Percentiles rank a stretch among this genome's conserved stretches.
These are phyloP conservation scores for Glaciozyma antarctica DNA, from an alignment of 768 basidiomycete genomes.

Conservation along the genomic window DNA sequence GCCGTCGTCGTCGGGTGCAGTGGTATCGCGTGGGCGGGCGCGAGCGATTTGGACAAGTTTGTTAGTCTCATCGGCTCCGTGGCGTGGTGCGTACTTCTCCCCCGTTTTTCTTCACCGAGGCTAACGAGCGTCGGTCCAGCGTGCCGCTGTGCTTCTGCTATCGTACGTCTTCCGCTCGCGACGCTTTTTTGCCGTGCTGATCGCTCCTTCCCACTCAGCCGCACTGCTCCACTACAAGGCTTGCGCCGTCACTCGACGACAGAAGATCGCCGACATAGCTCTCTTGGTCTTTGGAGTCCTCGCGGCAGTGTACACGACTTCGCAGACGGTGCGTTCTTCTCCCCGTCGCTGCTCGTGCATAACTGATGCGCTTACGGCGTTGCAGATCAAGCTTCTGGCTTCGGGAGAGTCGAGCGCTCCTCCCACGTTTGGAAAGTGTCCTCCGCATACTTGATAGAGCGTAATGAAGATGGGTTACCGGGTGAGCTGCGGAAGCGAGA, in stretches of 20 bases:
- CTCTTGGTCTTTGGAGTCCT: conserved; percentile 41
- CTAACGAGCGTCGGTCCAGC: conserved; percentile 41
- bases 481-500: too few species aligned
- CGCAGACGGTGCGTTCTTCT: conserved; percentile 37
- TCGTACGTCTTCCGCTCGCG: conserved; percentile 49
- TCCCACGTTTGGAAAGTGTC: conserved; percentile 22
- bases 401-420: neutral
- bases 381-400: conserved; percentile 10
- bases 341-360: too few species aligned
- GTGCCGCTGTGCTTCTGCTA: conserved; percentile 91
- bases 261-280: conserved; percentile 36
- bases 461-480: too few species aligned
- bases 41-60: conserved; percentile 86
- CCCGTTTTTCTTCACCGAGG: neutral
- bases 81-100: conserved; percentile 19
- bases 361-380: neutral
- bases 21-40: conserved; percentile 65
- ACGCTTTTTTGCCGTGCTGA: neutral
- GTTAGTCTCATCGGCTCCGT: conserved; percentile 68
- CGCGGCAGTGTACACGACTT: conserved; percentile 40
- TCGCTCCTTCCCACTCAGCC: neutral
- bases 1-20: conserved; percentile 56
- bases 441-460: neutral
- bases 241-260: conserved; percentile 38
- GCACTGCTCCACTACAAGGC: conserved; percentile 36